phyloP scores from a whole-genome alignment of 78 protist species.

The Mastigamoeba balamuthi region DNA sequence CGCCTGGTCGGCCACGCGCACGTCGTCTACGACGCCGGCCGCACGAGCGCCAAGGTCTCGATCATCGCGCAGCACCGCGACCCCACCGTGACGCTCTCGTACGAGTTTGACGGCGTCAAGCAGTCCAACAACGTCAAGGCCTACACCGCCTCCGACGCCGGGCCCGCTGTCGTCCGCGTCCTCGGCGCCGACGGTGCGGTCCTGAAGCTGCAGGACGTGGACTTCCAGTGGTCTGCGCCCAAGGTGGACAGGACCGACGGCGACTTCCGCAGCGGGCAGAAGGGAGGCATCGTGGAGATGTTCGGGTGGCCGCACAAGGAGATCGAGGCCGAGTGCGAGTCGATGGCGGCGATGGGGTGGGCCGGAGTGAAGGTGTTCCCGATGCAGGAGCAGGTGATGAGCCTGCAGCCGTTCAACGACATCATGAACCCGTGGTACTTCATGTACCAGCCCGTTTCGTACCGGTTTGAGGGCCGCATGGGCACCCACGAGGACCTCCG shows the following conservation, averaged over 20 bases:
- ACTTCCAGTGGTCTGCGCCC: conserved; percentile 7
- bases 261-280: conserved; percentile 48
- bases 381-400: conserved; percentile 33
- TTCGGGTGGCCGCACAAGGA: conserved; percentile 68
- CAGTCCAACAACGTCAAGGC: not conserved
- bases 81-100: not conserved
- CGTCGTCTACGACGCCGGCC: not conserved
- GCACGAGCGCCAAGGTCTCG: not conserved
- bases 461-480: conserved; percentile 46
- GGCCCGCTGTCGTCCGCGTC: not conserved
- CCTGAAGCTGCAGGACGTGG: conserved; percentile 2
- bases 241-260: not conserved
- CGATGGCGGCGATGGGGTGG: conserved; percentile 38
- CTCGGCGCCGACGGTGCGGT: conserved; percentile 4
- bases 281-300: conserved; percentile 57
- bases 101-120: conserved; percentile 10
- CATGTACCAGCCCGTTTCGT: conserved; percentile 48
- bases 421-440: conserved; percentile 57
- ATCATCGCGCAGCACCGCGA: not conserved
- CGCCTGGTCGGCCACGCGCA: not conserved
- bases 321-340: conserved; percentile 43
- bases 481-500: conserved; percentile 27
- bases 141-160: not conserved
- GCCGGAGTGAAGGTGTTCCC: conserved; percentile 59
- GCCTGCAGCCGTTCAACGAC: conserved; percentile 22